Base-by-base conservation (phyloP, 441 rosid species). In the Omphalea diandra region DNA sequence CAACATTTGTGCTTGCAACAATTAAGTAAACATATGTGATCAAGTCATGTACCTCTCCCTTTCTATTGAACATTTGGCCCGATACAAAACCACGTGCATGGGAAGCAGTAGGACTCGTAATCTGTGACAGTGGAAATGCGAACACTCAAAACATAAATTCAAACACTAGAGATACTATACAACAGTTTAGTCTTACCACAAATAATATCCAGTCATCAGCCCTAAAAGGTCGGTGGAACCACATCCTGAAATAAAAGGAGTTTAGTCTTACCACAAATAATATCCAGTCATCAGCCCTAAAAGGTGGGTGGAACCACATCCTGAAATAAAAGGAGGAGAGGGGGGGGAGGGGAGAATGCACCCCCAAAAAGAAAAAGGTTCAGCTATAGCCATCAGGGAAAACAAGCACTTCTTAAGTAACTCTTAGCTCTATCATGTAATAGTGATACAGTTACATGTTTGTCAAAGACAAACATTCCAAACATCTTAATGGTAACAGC, bases 201-300 rank as follows among this genome's bases (percentile, higher is more conserved):
- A 79, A 93, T 38, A 95, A 79, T 59, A 95, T 76, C 98, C 99
- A 95, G 74, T 95, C 98, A 76, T 95, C 98, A 36, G 98, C 98
- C 81, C 89, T 89, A 26, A 89, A 47, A 18, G 86, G 75, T 68
- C 88, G 83, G 80, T 95, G 99, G 80, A 90, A 95, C 96, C 97
- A 93, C 87, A 95, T 86, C 88, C 98, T 95, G 82, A 56, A n/a
- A n/a, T n/a, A n/a, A n/a, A n/a, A n/a, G n/a, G n/a, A 76, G n/a
- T n/a, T n/a, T n/a, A n/a, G n/a, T n/a, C 78, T 73, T 84, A 88
- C 97, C 82, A 78, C 94, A 76, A 79, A 93, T 38, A 95, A 79
- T 59, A 95, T 76, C 98, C 99, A 95, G 74, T 95, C 98, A 76
- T 95, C 98, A 36, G 98, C 98, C 81, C 89, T 89, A 26, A 89